Evolutionary conservation across 2,329 filamentous ascomycete genomes (phyloP), one percentile per base, ranked within the genome.

Genomic region (Cercospora berteroae): DNA sequence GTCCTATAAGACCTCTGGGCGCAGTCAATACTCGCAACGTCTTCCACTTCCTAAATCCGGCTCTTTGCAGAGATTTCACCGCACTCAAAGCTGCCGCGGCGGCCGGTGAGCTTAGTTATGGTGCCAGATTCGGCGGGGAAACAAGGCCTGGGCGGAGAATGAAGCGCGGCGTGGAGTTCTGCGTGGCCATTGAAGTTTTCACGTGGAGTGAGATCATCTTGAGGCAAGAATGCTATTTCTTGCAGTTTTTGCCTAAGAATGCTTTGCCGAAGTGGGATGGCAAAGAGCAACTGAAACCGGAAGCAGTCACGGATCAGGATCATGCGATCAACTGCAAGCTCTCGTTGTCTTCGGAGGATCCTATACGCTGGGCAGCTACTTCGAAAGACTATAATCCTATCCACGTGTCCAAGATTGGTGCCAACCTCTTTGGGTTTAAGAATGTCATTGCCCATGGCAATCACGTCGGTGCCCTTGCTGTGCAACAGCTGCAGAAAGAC

Each of bases 361-460:
- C 71, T 7, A 25, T 42, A 5, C 50, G 20, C 23, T 72, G 71
- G 71, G 71, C 71, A 16, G 63, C 64, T 1, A 42, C 65, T 16
- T 66, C 63, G 36, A 71, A 71, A 57, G 71, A 72, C 67, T 71
- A 71, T 33, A 71, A 72, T 39, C 68, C 65, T 1, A 72, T 72
- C 18, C 71, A 72, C 27, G 60, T 71, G 29, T 71, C 68, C 1
- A 52, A 12, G 4, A 1, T 68, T 12, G 63, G 65, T 1, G 69
- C 71, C 1, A 67, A 56, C 12, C 18, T 72, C 1, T 71, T 72
- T 36, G 71, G 69, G 10, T 70, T 72, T 23, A 44, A 56, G 9
- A 59, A 55, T 18, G 64, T 67, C 13, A 71, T 72, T 42, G 69
- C 70, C 4, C 69, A 71, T 55, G 70, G 70, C 27, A 72, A 71